Evolutionary conservation across 2,329 filamentous ascomycete genomes (phyloP), one percentile per base, ranked within the genome.

Genomic region (Hirsutella rhossiliensis): DNA sequence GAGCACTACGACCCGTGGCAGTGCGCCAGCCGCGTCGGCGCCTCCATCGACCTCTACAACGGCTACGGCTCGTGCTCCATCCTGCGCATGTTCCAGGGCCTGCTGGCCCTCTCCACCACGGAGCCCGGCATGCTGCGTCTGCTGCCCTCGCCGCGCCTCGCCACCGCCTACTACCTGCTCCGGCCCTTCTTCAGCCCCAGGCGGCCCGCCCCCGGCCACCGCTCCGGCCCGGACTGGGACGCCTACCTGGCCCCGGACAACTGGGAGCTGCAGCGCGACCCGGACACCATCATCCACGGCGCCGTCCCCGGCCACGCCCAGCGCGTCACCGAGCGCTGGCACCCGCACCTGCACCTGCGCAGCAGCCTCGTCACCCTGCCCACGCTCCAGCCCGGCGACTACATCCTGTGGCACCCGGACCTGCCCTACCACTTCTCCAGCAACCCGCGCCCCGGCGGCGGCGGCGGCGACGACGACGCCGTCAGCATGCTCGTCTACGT

Each of bases 131-230:
- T 87, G 60, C 82, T 85, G 7, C 85, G 82, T 0, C 64, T 92
- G 13, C 71, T 82, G 17, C 80, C 89, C 1, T 87, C 86, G 49
- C 85, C 86, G 0, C 71, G 73, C 43, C 75, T 84, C 44, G 80
- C 84, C 15, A 89, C 84, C 0, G 81, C 84, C 3, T 92, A 92
- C 62, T 82, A 80, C 50, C 72, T 92, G 0, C 72, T 92, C 2
- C 65, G 73, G 2, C 73, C 72, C 5, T 75, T 76, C 55, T 76
- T 76, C 58, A 63, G 62, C 42, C 62, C 71, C 18, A 67, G 63
- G 48, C 64, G 54, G 8, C 61, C 64, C 3, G 60, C 66, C 4
- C 71, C 71, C 1, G 61, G 63, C 23, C 45, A 44, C n/a, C 61
- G 58, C 42, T 54, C 55, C 15, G 65, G 65, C 5, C 61, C 58